phyloP scores from a whole-genome alignment of 2,329 filamentous ascomycete species.

The Colletotrichum cordylinicola region DNA sequence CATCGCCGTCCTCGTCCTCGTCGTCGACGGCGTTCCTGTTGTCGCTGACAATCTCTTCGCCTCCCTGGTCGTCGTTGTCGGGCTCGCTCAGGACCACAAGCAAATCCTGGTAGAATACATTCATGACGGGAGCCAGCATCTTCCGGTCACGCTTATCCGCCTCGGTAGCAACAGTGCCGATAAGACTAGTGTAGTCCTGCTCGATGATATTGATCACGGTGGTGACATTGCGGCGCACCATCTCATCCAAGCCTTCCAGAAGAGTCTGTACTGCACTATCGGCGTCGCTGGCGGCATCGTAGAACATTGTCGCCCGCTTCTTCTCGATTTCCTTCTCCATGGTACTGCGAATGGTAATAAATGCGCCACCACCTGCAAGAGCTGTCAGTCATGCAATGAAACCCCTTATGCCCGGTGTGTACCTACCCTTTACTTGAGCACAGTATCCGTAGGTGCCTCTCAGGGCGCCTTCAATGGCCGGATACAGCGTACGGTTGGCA shows the following conservation, averaged over 20 bases:
- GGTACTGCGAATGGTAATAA: slow-evolving; percentile 24
- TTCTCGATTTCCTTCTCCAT: slow-evolving; percentile 25
- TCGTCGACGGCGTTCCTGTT: not conserved
- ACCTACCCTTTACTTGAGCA: not conserved
- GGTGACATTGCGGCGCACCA: not conserved
- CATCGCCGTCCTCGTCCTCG: not conserved
- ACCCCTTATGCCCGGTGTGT: not conserved
- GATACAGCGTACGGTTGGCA: slow-evolving; percentile 20
- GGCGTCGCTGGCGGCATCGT: slow-evolving; percentile 2
- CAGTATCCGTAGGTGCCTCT: not conserved
- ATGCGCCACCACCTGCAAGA: slow-evolving; percentile 24
- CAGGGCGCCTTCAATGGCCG: not conserved
- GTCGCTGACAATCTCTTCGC: not conserved
- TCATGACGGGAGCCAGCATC: not conserved
- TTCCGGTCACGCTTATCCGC: not conserved
- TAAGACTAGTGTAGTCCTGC: slow-evolving; percentile 28
- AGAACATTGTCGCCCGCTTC: slow-evolving; percentile 24
- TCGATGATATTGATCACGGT: slow-evolving; percentile 37
- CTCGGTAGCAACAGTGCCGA: not conserved
- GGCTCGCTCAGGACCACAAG: not conserved
- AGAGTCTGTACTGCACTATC: not conserved
- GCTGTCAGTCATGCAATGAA: not conserved
- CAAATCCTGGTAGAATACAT: not conserved
- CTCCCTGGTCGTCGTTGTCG: not conserved
- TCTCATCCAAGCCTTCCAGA: not conserved